Evolutionary conservation across 1,284 basidiomycete genomes (phyloP).

Genomic region (Pyrrhoderma noxium): DNA sequence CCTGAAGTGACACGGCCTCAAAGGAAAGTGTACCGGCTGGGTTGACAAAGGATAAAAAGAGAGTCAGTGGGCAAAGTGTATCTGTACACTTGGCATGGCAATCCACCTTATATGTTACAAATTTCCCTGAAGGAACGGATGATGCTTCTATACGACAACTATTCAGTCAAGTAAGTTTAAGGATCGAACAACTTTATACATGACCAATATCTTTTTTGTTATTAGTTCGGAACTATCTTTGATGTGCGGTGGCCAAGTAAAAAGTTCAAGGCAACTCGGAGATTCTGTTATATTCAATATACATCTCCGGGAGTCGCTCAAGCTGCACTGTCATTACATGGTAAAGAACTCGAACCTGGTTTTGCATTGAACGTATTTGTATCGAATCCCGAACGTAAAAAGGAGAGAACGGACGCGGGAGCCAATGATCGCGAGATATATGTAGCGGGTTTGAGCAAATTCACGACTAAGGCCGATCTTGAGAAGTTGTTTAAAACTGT

Average conservation of each 20-base stretch:
- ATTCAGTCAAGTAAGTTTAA: conserved; percentile 61
- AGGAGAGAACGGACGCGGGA: conserved; percentile 80
- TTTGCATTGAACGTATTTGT: conserved; percentile 73
- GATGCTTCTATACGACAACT: conserved; percentile 70
- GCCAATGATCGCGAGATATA: conserved; percentile 81
- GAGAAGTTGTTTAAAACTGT: conserved; percentile 71
- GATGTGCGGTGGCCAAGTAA: conserved; percentile 98
- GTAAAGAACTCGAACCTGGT: conserved; percentile 61
- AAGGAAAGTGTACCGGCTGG: conserved; percentile 80
- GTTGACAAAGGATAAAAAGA: conserved; percentile 90
- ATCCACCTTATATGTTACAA: conserved; percentile 94
- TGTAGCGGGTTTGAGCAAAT: conserved; percentile 76
- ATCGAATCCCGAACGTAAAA: conserved; percentile 86
- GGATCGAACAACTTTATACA: not conserved
- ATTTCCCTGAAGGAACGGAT: conserved; percentile 85
- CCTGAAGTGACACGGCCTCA: conserved; percentile 1
- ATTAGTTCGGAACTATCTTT: conserved; percentile 82
- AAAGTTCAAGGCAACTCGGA: conserved; percentile 82
- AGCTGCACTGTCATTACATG: conserved; percentile 72
- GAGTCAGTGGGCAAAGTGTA: conserved; percentile 65
- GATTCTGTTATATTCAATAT: conserved; percentile 95
- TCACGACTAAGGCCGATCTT: conserved; percentile 67
- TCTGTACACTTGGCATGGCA: conserved; percentile 87
- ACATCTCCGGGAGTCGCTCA: conserved; percentile 72
- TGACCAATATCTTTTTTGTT: conserved; percentile 13